Base-by-base conservation (phyloP, 306 rosid species). In the Vigna nakashimae region DNA sequence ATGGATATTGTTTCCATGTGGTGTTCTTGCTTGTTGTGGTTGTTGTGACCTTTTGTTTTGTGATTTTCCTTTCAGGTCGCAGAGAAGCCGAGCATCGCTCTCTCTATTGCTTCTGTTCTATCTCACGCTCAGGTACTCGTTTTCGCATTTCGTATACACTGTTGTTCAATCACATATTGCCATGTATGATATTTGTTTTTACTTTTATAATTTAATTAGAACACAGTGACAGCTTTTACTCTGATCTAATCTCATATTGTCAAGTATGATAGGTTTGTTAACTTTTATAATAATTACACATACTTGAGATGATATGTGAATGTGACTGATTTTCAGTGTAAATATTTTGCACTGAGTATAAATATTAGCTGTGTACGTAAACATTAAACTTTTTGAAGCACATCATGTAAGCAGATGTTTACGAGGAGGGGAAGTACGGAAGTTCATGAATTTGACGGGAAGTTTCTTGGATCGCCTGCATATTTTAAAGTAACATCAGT, bases 11-110 rank as follows among this genome's bases (percentile, higher is more conserved):
- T 1, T 45, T 45, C 1, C 4, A 4, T 5, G 15, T 38, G 20
- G 13, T 45, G 15, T 20, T 18, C 0, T 43, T 42, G 16, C n/a
- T 24, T 26, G 52, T 20, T 24, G 56, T 58, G 42, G 32, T 34
- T 34, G 38, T 34, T 5, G 7, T 46, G 16, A 50, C 12, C 63
- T 78, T 70, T 34, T 42, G 58, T 82, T 26, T 80, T 6, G 16
- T 45, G 50, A 12, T 12, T 9, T 62, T 34, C 3, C 9, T 60
- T 51, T 59, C 84, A 93, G 97, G 98, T 94, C 2, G 97, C 95
- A 11, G 97, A 94, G 91, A 94, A 94, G 86, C 98, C 97, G 30
- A 94, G 97, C 87, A 94, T 94, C 78, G 93, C 98, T 79, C 88
- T 88, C 63, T 89, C 97, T 20, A 89, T 94, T 71, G 95, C 98